Evolutionary conservation across 345 rosid genomes (phyloP).

Genomic region (Citrus cavaleriei): DNA sequence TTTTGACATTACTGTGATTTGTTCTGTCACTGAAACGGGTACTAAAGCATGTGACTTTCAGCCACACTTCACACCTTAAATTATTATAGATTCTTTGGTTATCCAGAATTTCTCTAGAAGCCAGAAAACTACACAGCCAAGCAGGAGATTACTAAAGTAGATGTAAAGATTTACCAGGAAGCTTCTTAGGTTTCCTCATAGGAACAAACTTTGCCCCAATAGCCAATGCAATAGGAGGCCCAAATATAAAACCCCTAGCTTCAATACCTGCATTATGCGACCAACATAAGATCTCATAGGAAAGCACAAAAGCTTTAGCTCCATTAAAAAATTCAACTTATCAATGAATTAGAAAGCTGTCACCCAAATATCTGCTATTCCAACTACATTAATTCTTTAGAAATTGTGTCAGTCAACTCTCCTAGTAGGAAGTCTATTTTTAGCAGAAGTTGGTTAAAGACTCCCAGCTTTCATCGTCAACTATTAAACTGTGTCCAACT

Average conservation of each 20-base stretch:
- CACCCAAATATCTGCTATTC: neutral
- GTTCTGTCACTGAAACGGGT: neutral
- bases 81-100: neutral
- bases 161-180: conserved; percentile 58
- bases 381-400: neutral
- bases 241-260: conserved; percentile 98
- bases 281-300: neutral
- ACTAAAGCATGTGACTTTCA: neutral
- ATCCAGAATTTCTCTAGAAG: neutral
- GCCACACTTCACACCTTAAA: neutral
- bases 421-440: neutral
- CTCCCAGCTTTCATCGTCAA: neutral
- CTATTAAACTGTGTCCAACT: neutral
- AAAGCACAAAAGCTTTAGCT: neutral
- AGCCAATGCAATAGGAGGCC: conserved; percentile 98
- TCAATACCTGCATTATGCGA: conserved; percentile 62
- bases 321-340: neutral
- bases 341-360: neutral
- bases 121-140: neutral
- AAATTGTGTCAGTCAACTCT: neutral
- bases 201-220: conserved; percentile 99
- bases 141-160: neutral
- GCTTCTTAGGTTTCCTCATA: conserved; percentile 92
- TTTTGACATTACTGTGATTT: neutral
- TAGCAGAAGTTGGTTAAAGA: neutral